Percentiles rank a stretch among this genome's conserved stretches.
These are phyloP conservation scores for Raffaelea ambrosiae DNA, from an alignment of 2,329 filamentous ascomycete genomes.

Conservation along the genomic window DNA sequence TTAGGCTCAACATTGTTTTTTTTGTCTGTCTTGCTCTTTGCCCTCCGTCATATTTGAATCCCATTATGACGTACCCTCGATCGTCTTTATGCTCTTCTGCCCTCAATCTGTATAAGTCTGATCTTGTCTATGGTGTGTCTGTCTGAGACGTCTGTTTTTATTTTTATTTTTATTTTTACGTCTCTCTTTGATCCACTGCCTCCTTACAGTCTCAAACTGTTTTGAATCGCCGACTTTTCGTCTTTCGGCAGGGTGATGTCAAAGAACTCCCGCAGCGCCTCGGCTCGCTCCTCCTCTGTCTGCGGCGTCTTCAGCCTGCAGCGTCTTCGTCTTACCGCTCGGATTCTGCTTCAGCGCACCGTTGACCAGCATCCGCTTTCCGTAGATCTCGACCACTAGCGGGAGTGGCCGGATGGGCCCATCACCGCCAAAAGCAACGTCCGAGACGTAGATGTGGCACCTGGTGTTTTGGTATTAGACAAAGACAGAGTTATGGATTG, in stretches of 20 bases:
- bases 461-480: not conserved
- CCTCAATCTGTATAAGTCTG: no score
- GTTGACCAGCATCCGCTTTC: constrained; percentile 43
- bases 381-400: constrained; percentile 40
- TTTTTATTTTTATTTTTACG: no score
- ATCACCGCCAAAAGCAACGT: constrained; percentile 58
- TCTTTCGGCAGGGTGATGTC: constrained; percentile 40
- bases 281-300: constrained; percentile 45
- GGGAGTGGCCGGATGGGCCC: constrained; percentile 49
- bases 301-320: constrained; percentile 36
- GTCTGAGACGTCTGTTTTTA: no score
- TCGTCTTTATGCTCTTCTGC: no score
- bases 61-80: no score
- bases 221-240: constrained; percentile 27
- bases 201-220: no score
- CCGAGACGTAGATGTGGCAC: constrained; percentile 38
- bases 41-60: no score
- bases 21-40: no score
- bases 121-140: no score
- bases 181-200: no score
- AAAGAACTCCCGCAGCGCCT: constrained; percentile 42
- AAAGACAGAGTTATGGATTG: no score
- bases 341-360: constrained; percentile 44
- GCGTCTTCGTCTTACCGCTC: constrained; percentile 37
- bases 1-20: no score